Percentiles rank a stretch among this genome's conserved stretches.
Evolutionary conservation across 2,329 filamentous ascomycete species (phyloP).

Genomic region (Epichloe bromicola): DNA sequence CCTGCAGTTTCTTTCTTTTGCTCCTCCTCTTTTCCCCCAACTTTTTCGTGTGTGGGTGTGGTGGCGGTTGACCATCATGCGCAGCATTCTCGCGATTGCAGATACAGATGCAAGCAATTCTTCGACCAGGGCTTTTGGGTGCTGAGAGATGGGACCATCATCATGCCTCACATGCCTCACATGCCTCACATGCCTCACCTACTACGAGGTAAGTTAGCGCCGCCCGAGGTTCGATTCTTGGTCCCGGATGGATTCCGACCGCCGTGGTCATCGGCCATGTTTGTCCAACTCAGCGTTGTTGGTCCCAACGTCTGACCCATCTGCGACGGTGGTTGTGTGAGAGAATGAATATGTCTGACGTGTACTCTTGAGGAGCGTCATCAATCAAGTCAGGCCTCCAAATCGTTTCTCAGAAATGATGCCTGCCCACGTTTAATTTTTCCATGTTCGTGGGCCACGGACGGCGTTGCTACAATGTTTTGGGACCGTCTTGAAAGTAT

Average conservation of each 20-base stretch:
- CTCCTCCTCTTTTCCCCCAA: too few relatives aligned
- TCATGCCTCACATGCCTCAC: background rate
- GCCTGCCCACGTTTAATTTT: background rate
- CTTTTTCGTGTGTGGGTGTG: too few relatives aligned
- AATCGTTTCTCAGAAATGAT: background rate
- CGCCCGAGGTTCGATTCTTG: background rate
- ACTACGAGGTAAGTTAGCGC: background rate
- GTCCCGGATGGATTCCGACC: background rate
- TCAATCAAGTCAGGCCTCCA: background rate
- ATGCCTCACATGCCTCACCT: background rate
- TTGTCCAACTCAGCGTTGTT: background rate
- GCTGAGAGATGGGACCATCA: background rate
- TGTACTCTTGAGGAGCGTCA: background rate
- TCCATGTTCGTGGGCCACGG: background rate
- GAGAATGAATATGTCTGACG: background rate
- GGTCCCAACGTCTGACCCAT: background rate
- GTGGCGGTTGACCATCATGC: too few relatives aligned
- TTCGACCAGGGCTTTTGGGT: background rate
- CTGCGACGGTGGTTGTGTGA: background rate
- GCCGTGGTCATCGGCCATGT: background rate
- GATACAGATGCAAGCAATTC: background rate
- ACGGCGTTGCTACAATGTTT: background rate
- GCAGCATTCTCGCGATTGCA: too few relatives aligned
- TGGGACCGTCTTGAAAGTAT: slow-evolving; percentile 16
- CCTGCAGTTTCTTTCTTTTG: background rate